These are phyloP conservation scores for Syzygium malaccense DNA, from an alignment of 441 rosid genomes.

Conservation along the genomic window DNA sequence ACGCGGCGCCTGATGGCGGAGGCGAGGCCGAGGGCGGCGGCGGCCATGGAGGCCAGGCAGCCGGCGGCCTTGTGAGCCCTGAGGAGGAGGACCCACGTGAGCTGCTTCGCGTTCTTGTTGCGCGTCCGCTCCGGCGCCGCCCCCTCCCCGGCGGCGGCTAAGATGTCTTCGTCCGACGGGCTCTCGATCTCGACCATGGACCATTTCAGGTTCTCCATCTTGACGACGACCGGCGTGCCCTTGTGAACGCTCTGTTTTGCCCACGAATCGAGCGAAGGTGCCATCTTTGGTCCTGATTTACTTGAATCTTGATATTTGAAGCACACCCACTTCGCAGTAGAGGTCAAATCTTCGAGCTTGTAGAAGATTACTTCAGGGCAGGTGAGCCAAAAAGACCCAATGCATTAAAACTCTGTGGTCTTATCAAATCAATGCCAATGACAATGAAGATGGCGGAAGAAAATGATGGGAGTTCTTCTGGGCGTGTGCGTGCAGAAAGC, in stretches of 20 bases:
- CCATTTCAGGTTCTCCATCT: slow-evolving; percentile 96
- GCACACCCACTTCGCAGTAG: not conserved
- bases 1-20: slow-evolving; percentile 58
- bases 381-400: not conserved
- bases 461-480: not conserved
- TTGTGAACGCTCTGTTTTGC: slow-evolving; percentile 46
- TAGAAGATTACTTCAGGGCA: not conserved
- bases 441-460: not conserved
- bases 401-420: not conserved
- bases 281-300: slow-evolving; percentile 25
- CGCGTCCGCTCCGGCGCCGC: slow-evolving; percentile 37
- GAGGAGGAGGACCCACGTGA: slow-evolving; percentile 93
- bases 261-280: slow-evolving; percentile 85
- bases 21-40: slow-evolving; percentile 60
- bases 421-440: not conserved
- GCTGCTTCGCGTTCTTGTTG: slow-evolving; percentile 85
- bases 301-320: not conserved
- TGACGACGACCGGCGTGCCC: slow-evolving; percentile 92
- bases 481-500: not conserved
- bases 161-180: slow-evolving; percentile 66
- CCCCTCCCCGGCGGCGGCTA: slow-evolving; percentile 7
- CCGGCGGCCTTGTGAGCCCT: slow-evolving; percentile 96
- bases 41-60: slow-evolving; percentile 69
- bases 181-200: slow-evolving; percentile 87
- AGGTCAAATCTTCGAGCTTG: not conserved